Evolutionary conservation across 352 stramenopile genomes (phyloP).

Genomic region (Aphanomyces invadans): DNA sequence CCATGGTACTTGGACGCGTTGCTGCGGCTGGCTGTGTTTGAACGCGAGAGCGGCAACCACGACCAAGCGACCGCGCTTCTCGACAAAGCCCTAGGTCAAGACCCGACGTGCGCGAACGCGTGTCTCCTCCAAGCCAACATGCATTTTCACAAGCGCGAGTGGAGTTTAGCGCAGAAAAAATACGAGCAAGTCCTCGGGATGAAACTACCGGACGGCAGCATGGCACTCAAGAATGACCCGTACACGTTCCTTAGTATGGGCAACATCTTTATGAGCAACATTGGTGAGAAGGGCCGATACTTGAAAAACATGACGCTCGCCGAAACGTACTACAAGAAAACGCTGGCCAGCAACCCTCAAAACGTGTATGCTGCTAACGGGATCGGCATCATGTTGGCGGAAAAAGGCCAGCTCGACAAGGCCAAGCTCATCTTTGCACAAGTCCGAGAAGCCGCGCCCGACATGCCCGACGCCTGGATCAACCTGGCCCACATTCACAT

Average conservation of each 20-base stretch:
- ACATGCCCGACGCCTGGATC: slow-evolving; percentile 94
- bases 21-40: slow-evolving; percentile 90
- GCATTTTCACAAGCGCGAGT: slow-evolving; percentile 91
- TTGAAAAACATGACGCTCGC: slow-evolving; percentile 93
- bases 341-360: slow-evolving; percentile 84
- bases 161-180: slow-evolving; percentile 90
- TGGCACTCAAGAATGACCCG: slow-evolving; percentile 92
- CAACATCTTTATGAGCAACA: slow-evolving; percentile 98
- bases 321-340: slow-evolving; percentile 95
- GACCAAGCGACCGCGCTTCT: slow-evolving; percentile 85
- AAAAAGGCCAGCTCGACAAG: slow-evolving; percentile 95
- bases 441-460: slow-evolving; percentile 92
- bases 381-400: slow-evolving; percentile 95
- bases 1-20: slow-evolving; percentile 93
- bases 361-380: slow-evolving; percentile 97
- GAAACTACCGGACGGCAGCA: slow-evolving; percentile 41
- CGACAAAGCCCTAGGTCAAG: slow-evolving; percentile 88
- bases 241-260: slow-evolving; percentile 96
- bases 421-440: slow-evolving; percentile 95
- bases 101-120: slow-evolving; percentile 88
- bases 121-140: slow-evolving; percentile 95
- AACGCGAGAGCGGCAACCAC: slow-evolving; percentile 85
- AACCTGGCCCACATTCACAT: slow-evolving; percentile 97
- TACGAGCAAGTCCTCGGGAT: slow-evolving; percentile 92
- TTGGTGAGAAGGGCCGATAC: slow-evolving; percentile 92